Percentiles rank a stretch among this genome's conserved stretches.
Evolutionary conservation across 768 basidiomycete genomes (phyloP).

Genomic region (Suillus occidentalis): DNA sequence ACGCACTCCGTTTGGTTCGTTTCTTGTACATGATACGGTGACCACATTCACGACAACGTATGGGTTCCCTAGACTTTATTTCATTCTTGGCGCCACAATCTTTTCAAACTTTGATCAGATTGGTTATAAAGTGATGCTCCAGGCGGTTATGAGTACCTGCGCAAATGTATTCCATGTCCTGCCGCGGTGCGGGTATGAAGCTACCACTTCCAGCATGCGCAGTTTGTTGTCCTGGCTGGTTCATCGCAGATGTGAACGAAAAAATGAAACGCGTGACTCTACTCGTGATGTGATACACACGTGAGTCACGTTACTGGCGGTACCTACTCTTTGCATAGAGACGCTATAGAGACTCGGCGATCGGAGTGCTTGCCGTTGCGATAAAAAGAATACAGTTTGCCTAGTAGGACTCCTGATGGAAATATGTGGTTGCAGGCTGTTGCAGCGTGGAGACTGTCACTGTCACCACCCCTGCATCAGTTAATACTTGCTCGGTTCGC

Average conservation of each 20-base stretch:
- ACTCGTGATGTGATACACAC: conserved; percentile 16
- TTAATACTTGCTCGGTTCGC: neutral
- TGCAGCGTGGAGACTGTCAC: conserved; percentile 3
- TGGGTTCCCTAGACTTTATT: conserved; percentile 88
- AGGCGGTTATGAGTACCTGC: conserved; percentile 56
- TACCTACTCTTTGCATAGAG: neutral
- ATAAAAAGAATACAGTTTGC: neutral
- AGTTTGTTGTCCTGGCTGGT: conserved; percentile 35
- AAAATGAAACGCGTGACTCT: conserved; percentile 13
- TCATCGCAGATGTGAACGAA: conserved; percentile 32
- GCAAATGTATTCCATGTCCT: conserved; percentile 84
- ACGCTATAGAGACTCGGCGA: conserved; percentile 2
- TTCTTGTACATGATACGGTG: conserved; percentile 99
- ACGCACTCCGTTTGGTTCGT: conserved; percentile 88
- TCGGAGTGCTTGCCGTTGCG: neutral
- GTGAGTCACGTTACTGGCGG: neutral
- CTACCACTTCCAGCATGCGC: conserved; percentile 30
- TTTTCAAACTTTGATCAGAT: conserved; percentile 30
- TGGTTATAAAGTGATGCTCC: conserved; percentile 6
- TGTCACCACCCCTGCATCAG: neutral
- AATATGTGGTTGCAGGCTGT: neutral
- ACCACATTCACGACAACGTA: conserved; percentile 94
- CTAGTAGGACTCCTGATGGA: neutral
- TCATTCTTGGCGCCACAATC: conserved; percentile 94
- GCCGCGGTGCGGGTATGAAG: conserved; percentile 41